phyloP scores from a whole-genome alignment of 176 grass and related monocot species.

The Tillandsia fasciculata region DNA sequence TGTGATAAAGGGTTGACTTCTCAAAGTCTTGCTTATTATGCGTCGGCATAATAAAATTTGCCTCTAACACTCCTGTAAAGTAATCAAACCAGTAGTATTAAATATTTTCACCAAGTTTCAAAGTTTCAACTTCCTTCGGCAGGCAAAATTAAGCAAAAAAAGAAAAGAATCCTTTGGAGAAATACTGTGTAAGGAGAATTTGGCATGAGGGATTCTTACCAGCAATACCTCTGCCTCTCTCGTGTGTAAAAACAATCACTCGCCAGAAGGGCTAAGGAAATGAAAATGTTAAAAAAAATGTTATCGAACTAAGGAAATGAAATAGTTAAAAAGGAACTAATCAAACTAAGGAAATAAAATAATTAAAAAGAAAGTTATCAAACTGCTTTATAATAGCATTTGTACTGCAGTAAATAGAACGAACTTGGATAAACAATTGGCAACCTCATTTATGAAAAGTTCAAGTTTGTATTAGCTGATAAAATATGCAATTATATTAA shows the following conservation, averaged over 20 bases:
- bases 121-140: background rate
- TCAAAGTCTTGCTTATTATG: conserved; percentile 67
- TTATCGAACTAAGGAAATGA: background rate
- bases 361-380: too few species aligned
- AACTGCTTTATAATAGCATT: too few species aligned
- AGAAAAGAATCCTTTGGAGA: background rate
- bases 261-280: conserved; percentile 41
- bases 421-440: too few species aligned
- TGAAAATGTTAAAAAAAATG: conserved; percentile 3
- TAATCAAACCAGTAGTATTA: background rate
- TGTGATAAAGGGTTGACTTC: conserved; percentile 37
- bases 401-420: too few species aligned
- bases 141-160: background rate
- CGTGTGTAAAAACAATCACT: background rate
- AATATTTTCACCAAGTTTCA: background rate
- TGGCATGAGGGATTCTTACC: conserved; percentile 27
- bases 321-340: background rate
- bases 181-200: conserved; percentile 3
- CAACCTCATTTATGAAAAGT: too few species aligned
- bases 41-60: conserved; percentile 49
- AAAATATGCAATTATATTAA: too few species aligned
- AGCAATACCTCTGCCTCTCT: conserved; percentile 23
- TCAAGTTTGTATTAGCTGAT: too few species aligned
- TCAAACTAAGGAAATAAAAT: conserved; percentile 1
- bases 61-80: conserved; percentile 45